Evolutionary conservation across 306 rosid genomes (phyloP).

Genomic region (Dryas drummondii): DNA sequence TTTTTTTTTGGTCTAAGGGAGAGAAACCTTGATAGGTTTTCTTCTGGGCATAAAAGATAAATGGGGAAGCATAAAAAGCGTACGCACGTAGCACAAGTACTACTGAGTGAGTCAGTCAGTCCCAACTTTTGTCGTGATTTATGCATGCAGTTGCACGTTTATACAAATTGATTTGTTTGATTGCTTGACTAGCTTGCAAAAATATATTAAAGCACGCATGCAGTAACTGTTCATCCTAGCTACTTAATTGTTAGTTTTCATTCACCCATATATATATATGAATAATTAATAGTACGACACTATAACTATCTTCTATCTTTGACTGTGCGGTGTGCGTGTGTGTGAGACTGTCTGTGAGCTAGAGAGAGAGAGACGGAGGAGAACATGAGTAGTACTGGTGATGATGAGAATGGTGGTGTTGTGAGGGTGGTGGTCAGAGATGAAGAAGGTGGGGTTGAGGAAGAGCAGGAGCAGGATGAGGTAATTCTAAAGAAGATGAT

Average conservation of each 20-base stretch:
- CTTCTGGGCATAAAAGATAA: not conserved
- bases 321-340: not conserved
- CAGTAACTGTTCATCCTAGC: too few relatives aligned
- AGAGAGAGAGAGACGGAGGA: constrained; percentile 8
- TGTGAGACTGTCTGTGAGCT: not conserved
- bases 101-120: not conserved
- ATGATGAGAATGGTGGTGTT: not conserved
- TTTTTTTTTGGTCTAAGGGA: not conserved
- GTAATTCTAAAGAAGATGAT: constrained; percentile 44
- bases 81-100: too few relatives aligned
- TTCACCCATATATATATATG: too few relatives aligned
- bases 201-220: too few relatives aligned
- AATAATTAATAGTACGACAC: too few relatives aligned
- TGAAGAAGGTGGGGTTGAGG: not conserved
- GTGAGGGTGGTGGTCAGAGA: not conserved
- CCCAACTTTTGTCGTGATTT: not conserved
- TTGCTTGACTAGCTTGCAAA: not conserved
- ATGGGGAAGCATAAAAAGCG: too few relatives aligned
- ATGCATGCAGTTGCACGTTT: not conserved
- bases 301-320: too few relatives aligned
- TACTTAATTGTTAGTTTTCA: too few relatives aligned
- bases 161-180: too few relatives aligned
- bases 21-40: not conserved
- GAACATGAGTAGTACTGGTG: not conserved
- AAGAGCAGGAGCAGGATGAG: constrained; percentile 18